Base-by-base conservation (phyloP, 176 grass and related monocot species). In the Phragmites australis region DNA sequence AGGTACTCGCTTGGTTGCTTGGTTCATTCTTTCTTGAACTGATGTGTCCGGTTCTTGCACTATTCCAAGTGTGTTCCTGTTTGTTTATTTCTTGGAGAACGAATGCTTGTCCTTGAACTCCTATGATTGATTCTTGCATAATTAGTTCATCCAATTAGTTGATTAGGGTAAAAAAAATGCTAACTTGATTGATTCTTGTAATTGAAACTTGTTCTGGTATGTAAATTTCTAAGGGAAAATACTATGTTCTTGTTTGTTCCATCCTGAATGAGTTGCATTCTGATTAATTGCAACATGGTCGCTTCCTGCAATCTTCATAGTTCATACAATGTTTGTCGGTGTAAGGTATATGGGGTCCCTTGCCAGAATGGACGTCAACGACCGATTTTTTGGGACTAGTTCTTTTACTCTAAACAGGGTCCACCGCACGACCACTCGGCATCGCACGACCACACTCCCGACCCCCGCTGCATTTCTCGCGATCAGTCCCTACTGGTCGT, bases 1-100 rank as follows among this genome's bases (percentile, higher is more conserved):
- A 88, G 87, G 81, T 86, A 72, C 8, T 6, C 12, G 5, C 34
- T 5, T 37, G 34, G 34, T 63, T 34, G 44, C 8, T 55, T 85
- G 22, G 17, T 55, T 55, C 40, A 12, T 72, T 63, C 75, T 11
- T 80, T 64, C 58, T 53, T 63, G 7, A 30, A 26, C 19, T 34
- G 18, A 43, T 30, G 11, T 17, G 34, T 17, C 5, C 18, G 1
- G 72, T 84, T 76, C 71, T 75, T 72, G 61, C 58, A 9, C 9
- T 44, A n/a, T 32, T 25, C 31, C 13, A 18, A 37, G 42, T 21
- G 11, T 43, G 10, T 65, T 11, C 12, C 14, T 0, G 8, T 23
- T 31, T 4, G 23, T 58, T 58, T 15, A 4, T 75, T 66, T n/a
- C 6, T 45, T 75, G 4, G 22, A 50, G 8, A 83, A 74, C 13